Evolutionary conservation across 371 early-diverging fungal species (phyloP).

Genomic region (Syncephalastrum monosporum): DNA sequence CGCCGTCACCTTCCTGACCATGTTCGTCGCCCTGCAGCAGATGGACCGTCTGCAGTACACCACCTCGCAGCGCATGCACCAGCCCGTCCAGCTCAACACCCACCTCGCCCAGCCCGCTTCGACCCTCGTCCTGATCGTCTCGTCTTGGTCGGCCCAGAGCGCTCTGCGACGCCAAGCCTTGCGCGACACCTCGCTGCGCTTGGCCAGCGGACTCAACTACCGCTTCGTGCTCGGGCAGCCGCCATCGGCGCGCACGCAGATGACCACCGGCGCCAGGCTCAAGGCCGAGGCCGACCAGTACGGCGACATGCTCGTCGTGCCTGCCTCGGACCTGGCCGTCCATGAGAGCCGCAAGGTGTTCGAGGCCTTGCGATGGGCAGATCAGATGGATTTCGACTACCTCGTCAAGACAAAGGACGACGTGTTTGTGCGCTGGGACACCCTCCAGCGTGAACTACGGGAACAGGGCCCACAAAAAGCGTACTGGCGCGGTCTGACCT

Average conservation of each 20-base stretch:
- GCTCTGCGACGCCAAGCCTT: constrained; percentile 39
- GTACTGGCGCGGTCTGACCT: constrained; percentile 60
- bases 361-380: constrained; percentile 54
- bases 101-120: constrained; percentile 15
- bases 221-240: constrained; percentile 60
- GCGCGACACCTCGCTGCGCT: constrained; percentile 44
- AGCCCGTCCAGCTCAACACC: constrained; percentile 26
- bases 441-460: constrained; percentile 36
- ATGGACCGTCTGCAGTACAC: constrained; percentile 46
- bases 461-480: constrained; percentile 31
- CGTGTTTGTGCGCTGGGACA: constrained; percentile 64
- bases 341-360: constrained; percentile 56
- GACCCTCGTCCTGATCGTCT: constrained; percentile 49
- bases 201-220: constrained; percentile 37
- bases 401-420: constrained; percentile 64
- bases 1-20: constrained; percentile 49
- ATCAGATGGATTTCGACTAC: constrained; percentile 46
- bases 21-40: constrained; percentile 49
- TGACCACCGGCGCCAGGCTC: constrained; percentile 38
- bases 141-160: constrained; percentile 54
- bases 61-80: constrained; percentile 35
- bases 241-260: constrained; percentile 41
- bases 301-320: constrained; percentile 55
- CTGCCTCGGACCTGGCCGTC: constrained; percentile 49
- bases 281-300: constrained; percentile 47